phyloP scores from a whole-genome alignment of 1,284 basidiomycete genomes.

The Ustilago shanxiensis region DNA sequence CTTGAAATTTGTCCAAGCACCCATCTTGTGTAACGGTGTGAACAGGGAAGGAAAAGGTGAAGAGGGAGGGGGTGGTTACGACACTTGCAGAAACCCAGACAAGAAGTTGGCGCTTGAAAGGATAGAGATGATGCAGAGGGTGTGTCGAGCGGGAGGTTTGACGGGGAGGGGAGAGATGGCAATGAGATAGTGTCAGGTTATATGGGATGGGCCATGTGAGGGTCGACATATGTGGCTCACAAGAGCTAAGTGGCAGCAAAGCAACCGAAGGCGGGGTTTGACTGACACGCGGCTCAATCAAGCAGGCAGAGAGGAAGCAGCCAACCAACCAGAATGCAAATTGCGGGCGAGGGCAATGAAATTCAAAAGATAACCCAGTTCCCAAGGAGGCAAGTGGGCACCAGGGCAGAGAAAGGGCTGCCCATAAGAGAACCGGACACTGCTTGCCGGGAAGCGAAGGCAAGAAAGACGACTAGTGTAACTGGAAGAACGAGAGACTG shows the following conservation, averaged over 20 bases:
- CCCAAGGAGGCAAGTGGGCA: not conserved
- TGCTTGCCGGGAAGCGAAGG: not conserved
- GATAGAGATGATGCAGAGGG: not conserved
- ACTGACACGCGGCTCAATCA: not conserved
- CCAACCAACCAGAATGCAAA: too few relatives aligned
- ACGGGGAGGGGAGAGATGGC: not conserved
- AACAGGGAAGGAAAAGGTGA: not conserved
- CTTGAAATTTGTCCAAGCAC: slow-evolving; percentile 48
- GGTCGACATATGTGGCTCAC: not conserved
- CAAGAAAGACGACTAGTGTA: not conserved
- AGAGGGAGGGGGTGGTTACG: slow-evolving; percentile 1
- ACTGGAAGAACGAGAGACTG: not conserved
- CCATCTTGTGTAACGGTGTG: slow-evolving; percentile 33
- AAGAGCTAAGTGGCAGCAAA: not conserved
- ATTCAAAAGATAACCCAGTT: not conserved
- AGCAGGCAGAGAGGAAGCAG: not conserved
- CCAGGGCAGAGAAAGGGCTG: not conserved
- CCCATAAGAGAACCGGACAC: not conserved
- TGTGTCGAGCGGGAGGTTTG: not conserved
- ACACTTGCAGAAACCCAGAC: not conserved
- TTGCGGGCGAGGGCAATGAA: not conserved
- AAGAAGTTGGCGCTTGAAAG: not conserved
- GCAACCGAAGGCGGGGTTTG: not conserved
- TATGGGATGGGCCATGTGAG: slow-evolving; percentile 4
- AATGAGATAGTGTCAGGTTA: not conserved